A percentile compares a stretch with the other conserved stretches of the same genome.
These are phyloP conservation scores for Metahyphopichia silvanorum DNA, from an alignment of 805 yeast genomes.

Conservation along the genomic window DNA sequence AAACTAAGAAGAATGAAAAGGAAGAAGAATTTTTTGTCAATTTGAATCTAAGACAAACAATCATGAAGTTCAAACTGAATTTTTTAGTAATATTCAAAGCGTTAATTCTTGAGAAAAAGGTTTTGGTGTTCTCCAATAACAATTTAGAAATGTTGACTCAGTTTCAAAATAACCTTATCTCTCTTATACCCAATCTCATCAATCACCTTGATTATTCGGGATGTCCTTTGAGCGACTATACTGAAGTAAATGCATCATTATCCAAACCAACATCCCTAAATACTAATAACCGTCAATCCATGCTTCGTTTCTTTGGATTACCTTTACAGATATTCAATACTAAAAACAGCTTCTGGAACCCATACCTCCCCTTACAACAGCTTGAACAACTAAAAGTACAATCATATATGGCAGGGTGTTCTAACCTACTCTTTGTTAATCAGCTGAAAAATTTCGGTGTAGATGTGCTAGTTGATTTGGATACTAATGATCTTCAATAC, in stretches of 20 bases:
- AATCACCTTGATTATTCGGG: constrained; percentile 74
- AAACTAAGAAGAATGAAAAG: constrained; percentile 14
- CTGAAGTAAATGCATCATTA: constrained; percentile 48
- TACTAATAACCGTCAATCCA: constrained; percentile 74
- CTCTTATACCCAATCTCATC: constrained; percentile 78
- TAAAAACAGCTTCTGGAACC: constrained; percentile 83
- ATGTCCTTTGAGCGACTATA: constrained; percentile 62
- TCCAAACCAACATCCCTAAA: constrained; percentile 62
- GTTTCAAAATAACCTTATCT: constrained; percentile 77
- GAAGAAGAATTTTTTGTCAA: constrained; percentile 55
- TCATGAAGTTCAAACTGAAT: constrained; percentile 56
- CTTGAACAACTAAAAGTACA: constrained; percentile 67
- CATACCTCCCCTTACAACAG: constrained; percentile 93
- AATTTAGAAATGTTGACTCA: constrained; percentile 79
- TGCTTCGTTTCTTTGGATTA: constrained; percentile 77
- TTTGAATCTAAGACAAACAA: constrained; percentile 62
- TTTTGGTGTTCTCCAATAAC: constrained; percentile 70
- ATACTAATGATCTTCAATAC: constrained; percentile 49
- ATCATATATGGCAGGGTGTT: constrained; percentile 79
- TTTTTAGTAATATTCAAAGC: constrained; percentile 72
- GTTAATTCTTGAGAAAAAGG: constrained; percentile 66
- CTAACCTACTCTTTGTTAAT: constrained; percentile 75
- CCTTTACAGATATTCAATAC: constrained; percentile 82
- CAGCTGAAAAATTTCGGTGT: constrained; percentile 55
- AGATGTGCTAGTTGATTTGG: constrained; percentile 73